Conservation (phyloP, 1,284 basidiomycete genomes). For the Ganoderma resinaceum region DNA sequence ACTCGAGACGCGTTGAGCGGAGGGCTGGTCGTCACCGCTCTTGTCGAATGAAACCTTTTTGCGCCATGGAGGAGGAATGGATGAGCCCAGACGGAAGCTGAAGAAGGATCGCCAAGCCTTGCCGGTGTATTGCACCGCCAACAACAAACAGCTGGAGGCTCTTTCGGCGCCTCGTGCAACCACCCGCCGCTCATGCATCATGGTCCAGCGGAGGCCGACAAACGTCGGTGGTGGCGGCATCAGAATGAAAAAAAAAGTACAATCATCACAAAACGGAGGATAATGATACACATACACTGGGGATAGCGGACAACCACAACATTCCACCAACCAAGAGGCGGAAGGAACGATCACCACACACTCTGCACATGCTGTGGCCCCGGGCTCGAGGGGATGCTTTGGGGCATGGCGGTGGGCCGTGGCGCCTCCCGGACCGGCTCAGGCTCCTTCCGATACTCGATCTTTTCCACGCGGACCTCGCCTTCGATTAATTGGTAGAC, state of each 20-base stretch:
- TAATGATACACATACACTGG: not conserved
- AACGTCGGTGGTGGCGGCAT: not conserved
- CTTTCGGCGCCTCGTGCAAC: not conserved
- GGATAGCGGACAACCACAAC: not conserved
- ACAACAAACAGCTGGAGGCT: not conserved
- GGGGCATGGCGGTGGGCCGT: conserved; percentile 48
- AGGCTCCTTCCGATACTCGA: conserved; percentile 78
- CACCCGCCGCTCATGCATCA: no score
- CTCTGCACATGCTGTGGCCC: conserved; percentile 38
- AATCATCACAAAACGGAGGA: not conserved
- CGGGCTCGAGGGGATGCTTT: conserved; percentile 53
- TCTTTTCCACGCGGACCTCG: conserved; percentile 89
- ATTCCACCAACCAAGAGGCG: not conserved
- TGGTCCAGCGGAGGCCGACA: not conserved
- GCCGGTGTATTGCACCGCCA: no score
- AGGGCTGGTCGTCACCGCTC: not conserved
- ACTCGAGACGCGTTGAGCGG: not conserved
- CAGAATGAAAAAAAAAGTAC: not conserved
- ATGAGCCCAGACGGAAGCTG: not conserved
- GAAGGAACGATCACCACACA: conserved; percentile 41
- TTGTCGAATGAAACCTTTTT: not conserved
- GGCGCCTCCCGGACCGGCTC: conserved; percentile 48
- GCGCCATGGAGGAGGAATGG: not conserved
- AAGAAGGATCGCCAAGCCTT: not conserved
- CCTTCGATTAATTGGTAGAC: conserved; percentile 95